Conservation (phyloP, 441 rosid species). For the Macaranga tanarius region DNA sequence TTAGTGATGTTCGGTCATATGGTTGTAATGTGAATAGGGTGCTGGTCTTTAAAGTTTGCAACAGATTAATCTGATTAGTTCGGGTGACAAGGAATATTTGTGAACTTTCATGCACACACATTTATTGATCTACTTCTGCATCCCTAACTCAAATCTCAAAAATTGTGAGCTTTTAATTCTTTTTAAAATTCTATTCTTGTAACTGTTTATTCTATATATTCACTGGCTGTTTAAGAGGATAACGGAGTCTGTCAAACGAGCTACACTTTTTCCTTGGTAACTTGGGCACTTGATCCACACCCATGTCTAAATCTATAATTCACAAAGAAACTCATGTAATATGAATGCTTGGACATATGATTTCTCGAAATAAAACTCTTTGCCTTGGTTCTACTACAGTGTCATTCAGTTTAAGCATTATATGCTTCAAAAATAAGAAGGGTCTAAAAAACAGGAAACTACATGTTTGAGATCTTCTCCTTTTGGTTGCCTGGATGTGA, state of each 20-base stretch:
- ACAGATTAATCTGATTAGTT: background rate
- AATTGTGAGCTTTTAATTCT: background rate
- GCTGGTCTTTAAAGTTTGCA: background rate
- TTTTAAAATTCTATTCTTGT: background rate
- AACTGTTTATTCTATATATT: background rate
- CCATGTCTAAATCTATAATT: background rate
- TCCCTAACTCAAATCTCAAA: background rate
- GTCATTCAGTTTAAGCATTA: conserved; percentile 3
- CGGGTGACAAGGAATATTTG: background rate
- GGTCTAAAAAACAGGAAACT: background rate
- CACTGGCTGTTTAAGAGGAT: background rate
- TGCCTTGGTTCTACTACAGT: background rate
- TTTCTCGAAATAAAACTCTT: background rate
- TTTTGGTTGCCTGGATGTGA: background rate
- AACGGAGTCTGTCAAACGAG: background rate
- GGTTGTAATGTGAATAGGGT: background rate
- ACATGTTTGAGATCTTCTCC: background rate
- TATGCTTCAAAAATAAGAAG: background rate
- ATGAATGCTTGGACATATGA: background rate
- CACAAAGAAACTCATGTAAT: background rate
- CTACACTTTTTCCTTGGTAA: background rate
- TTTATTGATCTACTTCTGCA: background rate
- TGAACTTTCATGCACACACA: background rate
- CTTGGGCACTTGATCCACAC: background rate
- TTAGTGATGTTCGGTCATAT: background rate